Evolutionary conservation across 2,329 filamentous ascomycete genomes (phyloP), one percentile per base, ranked within the genome.

Genomic region (Penicillium sp.): DNA sequence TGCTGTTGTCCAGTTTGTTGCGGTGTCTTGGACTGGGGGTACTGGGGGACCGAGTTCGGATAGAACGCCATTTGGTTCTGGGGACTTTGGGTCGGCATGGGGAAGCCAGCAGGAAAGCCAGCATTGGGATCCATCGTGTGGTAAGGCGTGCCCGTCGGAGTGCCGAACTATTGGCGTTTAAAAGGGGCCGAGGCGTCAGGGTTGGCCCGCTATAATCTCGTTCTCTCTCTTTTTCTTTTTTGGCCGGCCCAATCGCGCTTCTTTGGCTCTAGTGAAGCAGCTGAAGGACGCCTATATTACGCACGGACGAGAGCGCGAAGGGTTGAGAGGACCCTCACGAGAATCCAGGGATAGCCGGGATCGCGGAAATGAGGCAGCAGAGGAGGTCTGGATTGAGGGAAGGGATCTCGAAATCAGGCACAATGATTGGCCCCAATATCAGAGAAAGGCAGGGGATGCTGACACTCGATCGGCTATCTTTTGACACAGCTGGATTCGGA

Each of bases 41-140:
- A 72, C 41, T 63, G 61, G 51, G 67, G 60, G 10, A 67, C 60
- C 33, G 63, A 57, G 56, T 67, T 70, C 47, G 69, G 65, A 58
- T 73, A 72, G 59, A 67, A 73, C 41, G 70, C 58, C 51, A 71
- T 68, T 54, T 69, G 69, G 49, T 67, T 68, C 50, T 58, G 63
- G 57, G 63, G 65, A 54, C 60, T 65, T 51, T 70, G 70, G 47
- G 61, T 58, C 49, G 63, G 63, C 55, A 69, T 65, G 59, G 70
- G 68, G 65, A 67, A 73, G 48, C 63, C 68, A 49, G 68, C 57
- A 52, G 60, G 59, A 57, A 61, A 64, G 46, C 59, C 59, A 54
- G 56, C 46, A 50, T 63, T 64, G 42, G 61, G 60, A 41, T 64
- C 61, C 61, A 64, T 64, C 29, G 57, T 56, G 57, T 59, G 53